phyloP scores from a whole-genome alignment of 2,329 filamentous ascomycete genomes.

The Aspergillus luchuensis region DNA sequence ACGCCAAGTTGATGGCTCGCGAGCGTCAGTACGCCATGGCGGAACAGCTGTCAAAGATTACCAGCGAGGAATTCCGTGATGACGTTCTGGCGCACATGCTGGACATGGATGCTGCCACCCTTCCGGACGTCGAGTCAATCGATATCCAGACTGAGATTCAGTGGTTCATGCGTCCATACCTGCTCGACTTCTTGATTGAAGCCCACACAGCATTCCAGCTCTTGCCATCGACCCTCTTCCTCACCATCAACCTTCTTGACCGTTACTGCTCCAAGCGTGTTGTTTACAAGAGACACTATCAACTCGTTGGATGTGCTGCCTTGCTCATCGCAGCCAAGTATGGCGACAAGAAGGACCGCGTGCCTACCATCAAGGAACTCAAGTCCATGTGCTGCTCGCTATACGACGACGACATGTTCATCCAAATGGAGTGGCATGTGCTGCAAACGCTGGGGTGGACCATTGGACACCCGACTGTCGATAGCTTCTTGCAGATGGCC shows the following conservation, averaged over 20 bases:
- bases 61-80: slow-evolving; percentile 88
- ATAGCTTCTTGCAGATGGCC: slow-evolving; percentile 88
- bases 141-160: slow-evolving; percentile 99
- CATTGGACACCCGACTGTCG: slow-evolving; percentile 92
- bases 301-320: slow-evolving; percentile 93
- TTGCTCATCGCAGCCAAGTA: slow-evolving; percentile 98
- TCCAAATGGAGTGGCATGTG: slow-evolving; percentile 99
- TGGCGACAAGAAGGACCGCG: slow-evolving; percentile 95
- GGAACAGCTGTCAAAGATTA: slow-evolving; percentile 81
- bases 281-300: slow-evolving; percentile 99
- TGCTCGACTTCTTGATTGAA: slow-evolving; percentile 97
- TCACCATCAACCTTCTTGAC: slow-evolving; percentile 94
- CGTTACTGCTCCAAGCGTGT: slow-evolving; percentile 97
- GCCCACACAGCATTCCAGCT: slow-evolving; percentile 93
- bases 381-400: slow-evolving; percentile 99
- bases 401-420: slow-evolving; percentile 99
- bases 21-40: slow-evolving; percentile 86
- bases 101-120: slow-evolving; percentile 90
- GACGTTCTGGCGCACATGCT: slow-evolving; percentile 94
- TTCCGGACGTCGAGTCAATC: slow-evolving; percentile 95
- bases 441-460: slow-evolving; percentile 96
- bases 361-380: slow-evolving; percentile 94
- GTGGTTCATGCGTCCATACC: slow-evolving; percentile 98
- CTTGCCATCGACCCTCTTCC: slow-evolving; percentile 90
- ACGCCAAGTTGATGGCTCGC: slow-evolving; percentile 74